Percentiles rank a stretch among this genome's conserved stretches.
Conservation (phyloP, 163 green algal genomes). For the Scenedesmus sp. region DNA sequence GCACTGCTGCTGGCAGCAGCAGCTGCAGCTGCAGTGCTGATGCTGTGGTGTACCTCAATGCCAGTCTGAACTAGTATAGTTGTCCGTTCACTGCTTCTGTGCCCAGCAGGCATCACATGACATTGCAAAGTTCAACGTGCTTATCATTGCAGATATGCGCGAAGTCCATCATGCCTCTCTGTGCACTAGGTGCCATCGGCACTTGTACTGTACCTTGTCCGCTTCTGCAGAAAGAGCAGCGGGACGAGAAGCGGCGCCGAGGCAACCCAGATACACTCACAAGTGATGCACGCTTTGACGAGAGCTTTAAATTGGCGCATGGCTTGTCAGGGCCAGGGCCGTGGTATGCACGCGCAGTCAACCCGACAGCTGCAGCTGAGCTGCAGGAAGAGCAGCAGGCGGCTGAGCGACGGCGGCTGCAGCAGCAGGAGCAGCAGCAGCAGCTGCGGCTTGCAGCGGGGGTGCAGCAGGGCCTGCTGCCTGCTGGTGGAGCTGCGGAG, state of each 20-base stretch:
- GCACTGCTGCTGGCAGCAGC: not conserved
- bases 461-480: not conserved
- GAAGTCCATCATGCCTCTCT: too few relatives aligned
- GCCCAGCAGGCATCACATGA: not conserved
- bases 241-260: constrained; percentile 59
- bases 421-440: constrained; percentile 8
- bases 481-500: not conserved
- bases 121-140: too few relatives aligned
- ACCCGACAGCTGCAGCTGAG: not conserved
- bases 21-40: not conserved
- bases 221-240: constrained; percentile 70
- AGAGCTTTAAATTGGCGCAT: constrained; percentile 79
- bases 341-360: constrained; percentile 41
- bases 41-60: too few relatives aligned
- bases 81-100: too few relatives aligned
- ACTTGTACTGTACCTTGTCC: not conserved
- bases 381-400: constrained; percentile 8
- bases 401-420: not conserved
- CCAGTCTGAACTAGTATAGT: too few relatives aligned
- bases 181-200: too few relatives aligned
- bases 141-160: too few relatives aligned
- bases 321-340: constrained; percentile 65
- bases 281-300: constrained; percentile 84
- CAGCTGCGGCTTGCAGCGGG: not conserved
- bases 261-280: constrained; percentile 83